These are phyloP conservation scores for Eutrema salsugineum DNA, from an alignment of 441 rosid genomes.

Conservation along the genomic window DNA sequence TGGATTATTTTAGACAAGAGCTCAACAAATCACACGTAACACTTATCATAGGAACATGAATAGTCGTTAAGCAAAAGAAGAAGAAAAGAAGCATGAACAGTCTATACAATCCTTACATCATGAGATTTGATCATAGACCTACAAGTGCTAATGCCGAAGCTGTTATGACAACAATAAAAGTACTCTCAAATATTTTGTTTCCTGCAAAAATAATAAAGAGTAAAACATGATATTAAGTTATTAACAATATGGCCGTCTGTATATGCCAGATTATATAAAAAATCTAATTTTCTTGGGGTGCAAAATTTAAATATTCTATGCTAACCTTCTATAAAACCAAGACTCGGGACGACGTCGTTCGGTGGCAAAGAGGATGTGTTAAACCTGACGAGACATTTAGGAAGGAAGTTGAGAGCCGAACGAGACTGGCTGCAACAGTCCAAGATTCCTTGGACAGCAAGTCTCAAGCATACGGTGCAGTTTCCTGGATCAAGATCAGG, in stretches of 20 bases:
- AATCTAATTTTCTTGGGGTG: no score
- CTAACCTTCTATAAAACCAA: background rate
- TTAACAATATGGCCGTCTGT: no score
- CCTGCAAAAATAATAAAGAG: background rate
- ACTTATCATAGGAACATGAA: no score
- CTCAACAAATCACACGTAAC: no score
- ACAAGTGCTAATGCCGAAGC: background rate
- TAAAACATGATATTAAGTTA: no score
- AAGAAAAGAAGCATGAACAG: no score
- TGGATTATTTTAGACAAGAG: no score
- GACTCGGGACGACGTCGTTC: background rate
- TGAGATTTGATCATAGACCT: background rate
- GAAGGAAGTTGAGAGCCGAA: background rate
- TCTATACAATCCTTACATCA: no score
- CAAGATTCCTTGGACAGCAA: background rate
- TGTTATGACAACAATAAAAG: background rate
- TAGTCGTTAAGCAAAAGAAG: no score
- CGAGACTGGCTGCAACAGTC: constrained; percentile 4
- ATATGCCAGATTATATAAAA: no score
- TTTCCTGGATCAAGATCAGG: constrained; percentile 20
- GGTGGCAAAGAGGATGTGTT: background rate
- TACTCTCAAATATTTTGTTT: background rate
- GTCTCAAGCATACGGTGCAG: constrained; percentile 14
- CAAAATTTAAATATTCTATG: no score
- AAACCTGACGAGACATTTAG: constrained; percentile 11